Evolutionary conservation across 495 filamentous ascomycete genomes (phyloP), one percentile per base, ranked within the genome.

Genomic region (Cercophora scortea): DNA sequence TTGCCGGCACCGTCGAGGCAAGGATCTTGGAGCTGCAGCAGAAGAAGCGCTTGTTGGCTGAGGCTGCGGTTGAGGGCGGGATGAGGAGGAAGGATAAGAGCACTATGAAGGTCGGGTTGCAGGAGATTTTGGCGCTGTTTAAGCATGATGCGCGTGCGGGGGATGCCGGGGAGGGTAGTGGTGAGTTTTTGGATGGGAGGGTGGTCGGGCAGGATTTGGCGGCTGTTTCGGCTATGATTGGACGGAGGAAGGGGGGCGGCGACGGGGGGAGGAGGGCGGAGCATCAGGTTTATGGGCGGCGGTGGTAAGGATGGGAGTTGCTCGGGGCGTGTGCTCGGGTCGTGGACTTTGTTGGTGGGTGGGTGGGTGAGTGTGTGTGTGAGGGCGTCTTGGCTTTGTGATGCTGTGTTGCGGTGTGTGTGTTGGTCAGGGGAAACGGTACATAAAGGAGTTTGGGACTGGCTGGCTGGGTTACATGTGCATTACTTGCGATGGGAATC

Each of bases 51-150:
- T 80, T 87, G 57, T 79, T 98, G 7, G 91, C 94, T 19, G 84
- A 88, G 57, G 65, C 69, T 8, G 64, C 71, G 4, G 66, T 71
- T 7, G 68, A 70, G 53, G 66, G 66, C 34, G 65, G 64, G 13
- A 58, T 59, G 52, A 38, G 56, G 38, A 59, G 87, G 85, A 68
- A 53, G 42, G 46, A 52, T n/a, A 82, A 81, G 32, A 82, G 85
- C 18, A 78, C 76, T 7, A 79, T 81, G 54, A 96, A 97, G 66
- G 71, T 98, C 47, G 89, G 84, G 51, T 85, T 97, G 83, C 85
- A 89, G 60, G 93, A 98, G 73, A 96, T 98, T 61, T 71, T 98
- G 72, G 80, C 85, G 4, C 73, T 98, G 47, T 98, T 98, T 64
- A 82, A 81, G 53, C 83, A 86, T 35, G 88, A 93, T 70, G 84